Evolutionary conservation across 768 basidiomycete genomes (phyloP), one percentile per base, ranked within the genome.

Genomic region (Naematelia encephala): DNA sequence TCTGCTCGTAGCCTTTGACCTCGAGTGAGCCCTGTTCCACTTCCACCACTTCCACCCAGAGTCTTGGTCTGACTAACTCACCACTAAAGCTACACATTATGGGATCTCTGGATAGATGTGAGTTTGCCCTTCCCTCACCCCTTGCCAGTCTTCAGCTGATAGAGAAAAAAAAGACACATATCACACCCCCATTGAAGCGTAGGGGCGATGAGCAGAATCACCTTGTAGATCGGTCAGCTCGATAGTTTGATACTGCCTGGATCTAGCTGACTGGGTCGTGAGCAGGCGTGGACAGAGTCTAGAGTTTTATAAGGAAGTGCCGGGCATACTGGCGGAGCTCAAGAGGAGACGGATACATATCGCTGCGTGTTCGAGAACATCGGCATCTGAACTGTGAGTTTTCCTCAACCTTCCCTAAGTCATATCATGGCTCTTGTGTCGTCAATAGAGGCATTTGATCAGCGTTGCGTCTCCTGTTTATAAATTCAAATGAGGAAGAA

Each of bases 61-160:
- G n/a, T n/a, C n/a, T n/a, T n/a, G n/a, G n/a, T n/a, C n/a, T 26
- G 48, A 56, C 29, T 49, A 47, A 27, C n/a, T 30, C 61, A 22
- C 12, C 25, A 16, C 28, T 12, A 2, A 26, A 90, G 89, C 70
- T 91, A 88, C 73, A 91, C 90, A 0, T 80, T 91, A 4, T 91
- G 89, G 90, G 83, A 86, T 57, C 80, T 91, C 14, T 91, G 89
- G 90, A 86, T 91, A 53, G 90, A 92, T 74, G 72, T 70, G 56
- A 57, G 70, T 29, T 5, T 28, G n/a, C n/a, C n/a, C n/a, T n/a
- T n/a, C n/a, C n/a, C n/a, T n/a, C n/a, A n/a, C n/a, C n/a, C n/a
- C n/a, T n/a, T n/a, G n/a, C n/a, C n/a, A n/a, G n/a, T n/a, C n/a
- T n/a, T 19, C 5, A 11, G 4, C 16, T 21, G 16, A 44, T 26